These are phyloP conservation scores for Eucalyptus regnans DNA, from an alignment of 345 rosid genomes.

Conservation along the genomic window DNA sequence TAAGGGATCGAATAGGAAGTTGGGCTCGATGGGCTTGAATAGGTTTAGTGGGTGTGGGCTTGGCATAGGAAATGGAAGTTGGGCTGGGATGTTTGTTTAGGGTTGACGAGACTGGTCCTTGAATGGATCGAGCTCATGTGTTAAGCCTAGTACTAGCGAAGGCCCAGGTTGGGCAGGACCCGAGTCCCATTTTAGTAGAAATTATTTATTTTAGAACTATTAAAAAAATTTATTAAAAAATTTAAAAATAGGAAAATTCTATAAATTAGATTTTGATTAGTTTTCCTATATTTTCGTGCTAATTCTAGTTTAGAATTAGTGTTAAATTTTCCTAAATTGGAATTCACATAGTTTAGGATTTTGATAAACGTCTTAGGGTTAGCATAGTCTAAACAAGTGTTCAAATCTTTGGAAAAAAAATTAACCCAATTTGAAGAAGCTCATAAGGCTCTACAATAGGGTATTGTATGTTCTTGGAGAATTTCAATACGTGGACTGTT, in stretches of 20 bases:
- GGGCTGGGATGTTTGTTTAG: background rate
- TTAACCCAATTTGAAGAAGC: no score
- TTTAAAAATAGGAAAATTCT: accelerated
- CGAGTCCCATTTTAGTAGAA: background rate
- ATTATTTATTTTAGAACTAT: no score
- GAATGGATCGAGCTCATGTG: background rate
- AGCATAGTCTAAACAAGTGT: no score
- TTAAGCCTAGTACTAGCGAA: background rate
- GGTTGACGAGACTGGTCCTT: background rate
- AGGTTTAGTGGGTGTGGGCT: background rate
- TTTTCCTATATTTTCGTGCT: background rate
- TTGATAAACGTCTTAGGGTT: no score
- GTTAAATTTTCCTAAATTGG: background rate
- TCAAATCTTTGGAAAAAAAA: accelerated
- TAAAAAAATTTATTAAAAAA: no score
- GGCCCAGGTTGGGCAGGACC: background rate
- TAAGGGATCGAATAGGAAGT: no score
- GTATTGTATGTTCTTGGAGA: background rate
- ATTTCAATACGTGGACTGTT: accelerated
- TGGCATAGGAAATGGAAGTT: background rate
- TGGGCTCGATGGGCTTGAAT: no score
- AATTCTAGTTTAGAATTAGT: background rate
- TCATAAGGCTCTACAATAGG: no score
- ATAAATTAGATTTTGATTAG: no score
- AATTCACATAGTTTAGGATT: background rate